These are phyloP conservation scores for Phaeosphaeria sp. DNA, from an alignment of 2,329 filamentous ascomycete genomes.

Conservation along the genomic window DNA sequence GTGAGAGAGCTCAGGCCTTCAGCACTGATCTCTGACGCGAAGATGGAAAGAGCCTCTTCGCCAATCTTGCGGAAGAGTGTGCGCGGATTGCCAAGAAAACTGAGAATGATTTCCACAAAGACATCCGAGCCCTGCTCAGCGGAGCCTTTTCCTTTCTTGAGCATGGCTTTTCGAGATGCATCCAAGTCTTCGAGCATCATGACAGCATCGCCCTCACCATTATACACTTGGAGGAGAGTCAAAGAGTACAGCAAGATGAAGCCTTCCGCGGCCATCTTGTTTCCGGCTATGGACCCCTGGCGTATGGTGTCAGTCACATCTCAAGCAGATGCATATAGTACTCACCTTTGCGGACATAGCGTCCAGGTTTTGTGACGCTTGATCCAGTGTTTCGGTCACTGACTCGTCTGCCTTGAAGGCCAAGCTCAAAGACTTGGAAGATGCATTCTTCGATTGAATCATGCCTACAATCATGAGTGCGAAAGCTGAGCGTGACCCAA, in stretches of 20 bases:
- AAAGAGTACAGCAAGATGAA: constrained; percentile 83
- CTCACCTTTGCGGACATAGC: constrained; percentile 34
- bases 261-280: constrained; percentile 60
- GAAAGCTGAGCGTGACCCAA: constrained; percentile 30
- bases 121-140: constrained; percentile 31
- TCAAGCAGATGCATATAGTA: not conserved
- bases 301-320: constrained; percentile 10
- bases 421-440: constrained; percentile 47
- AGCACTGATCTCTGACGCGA: constrained; percentile 75
- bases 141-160: constrained; percentile 45
- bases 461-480: constrained; percentile 38
- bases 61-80: constrained; percentile 84
- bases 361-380: constrained; percentile 40
- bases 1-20: constrained; percentile 72
- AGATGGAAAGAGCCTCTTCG: constrained; percentile 85
- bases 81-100: constrained; percentile 85
- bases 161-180: constrained; percentile 71
- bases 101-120: constrained; percentile 87
- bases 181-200: constrained; percentile 83
- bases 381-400: constrained; percentile 47
- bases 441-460: constrained; percentile 31
- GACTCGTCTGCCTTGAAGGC: constrained; percentile 57
- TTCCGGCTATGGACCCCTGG: constrained; percentile 33
- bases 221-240: constrained; percentile 86
- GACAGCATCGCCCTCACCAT: constrained; percentile 84